These are phyloP conservation scores for Mitosporidium daphniae DNA, from an alignment of 371 early-diverging fungal species.

Conservation along the genomic window DNA sequence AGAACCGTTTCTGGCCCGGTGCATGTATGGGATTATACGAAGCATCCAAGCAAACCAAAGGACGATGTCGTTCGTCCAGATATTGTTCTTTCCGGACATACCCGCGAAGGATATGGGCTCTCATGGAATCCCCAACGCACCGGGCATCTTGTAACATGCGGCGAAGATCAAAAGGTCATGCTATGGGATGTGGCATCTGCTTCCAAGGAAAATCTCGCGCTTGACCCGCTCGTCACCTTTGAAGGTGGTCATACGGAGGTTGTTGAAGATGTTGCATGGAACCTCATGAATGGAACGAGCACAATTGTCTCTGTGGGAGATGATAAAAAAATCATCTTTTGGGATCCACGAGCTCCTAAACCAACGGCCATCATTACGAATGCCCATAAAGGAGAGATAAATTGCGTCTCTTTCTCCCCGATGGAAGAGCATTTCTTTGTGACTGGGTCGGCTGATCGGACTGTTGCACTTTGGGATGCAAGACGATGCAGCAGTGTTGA, in stretches of 20 bases:
- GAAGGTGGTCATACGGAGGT: conserved; percentile 40
- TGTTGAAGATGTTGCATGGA: conserved; percentile 82
- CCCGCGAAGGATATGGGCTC: conserved; percentile 52
- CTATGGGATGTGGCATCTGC: conserved; percentile 27
- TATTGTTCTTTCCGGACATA: conserved; percentile 43
- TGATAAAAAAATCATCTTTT: conserved; percentile 47
- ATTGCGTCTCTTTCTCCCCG: conserved; percentile 63
- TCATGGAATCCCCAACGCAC: conserved; percentile 14
- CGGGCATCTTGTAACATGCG: conserved; percentile 28
- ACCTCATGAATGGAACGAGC: conserved; percentile 19
- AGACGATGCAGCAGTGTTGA: conserved; percentile 57
- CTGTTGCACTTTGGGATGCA: conserved; percentile 76
- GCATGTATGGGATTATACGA: conserved; percentile 78
- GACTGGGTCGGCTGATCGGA: conserved; percentile 73
- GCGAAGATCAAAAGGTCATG: conserved; percentile 52
- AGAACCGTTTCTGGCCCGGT: conserved; percentile 52
- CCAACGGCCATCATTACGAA: conserved; percentile 16
- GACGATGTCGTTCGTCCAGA: conserved; percentile 41
- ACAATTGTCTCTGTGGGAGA: conserved; percentile 76
- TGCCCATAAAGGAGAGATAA: conserved; percentile 52
- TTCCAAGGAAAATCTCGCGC: conserved; percentile 18
- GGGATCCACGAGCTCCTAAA: conserved; percentile 20
- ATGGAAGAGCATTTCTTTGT: conserved; percentile 43
- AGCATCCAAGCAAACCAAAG: conserved; percentile 29
- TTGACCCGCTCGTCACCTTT: conserved; percentile 31